Conservation (phyloP, 75 land plant genomes). For the Sequoia sempervirens region DNA sequence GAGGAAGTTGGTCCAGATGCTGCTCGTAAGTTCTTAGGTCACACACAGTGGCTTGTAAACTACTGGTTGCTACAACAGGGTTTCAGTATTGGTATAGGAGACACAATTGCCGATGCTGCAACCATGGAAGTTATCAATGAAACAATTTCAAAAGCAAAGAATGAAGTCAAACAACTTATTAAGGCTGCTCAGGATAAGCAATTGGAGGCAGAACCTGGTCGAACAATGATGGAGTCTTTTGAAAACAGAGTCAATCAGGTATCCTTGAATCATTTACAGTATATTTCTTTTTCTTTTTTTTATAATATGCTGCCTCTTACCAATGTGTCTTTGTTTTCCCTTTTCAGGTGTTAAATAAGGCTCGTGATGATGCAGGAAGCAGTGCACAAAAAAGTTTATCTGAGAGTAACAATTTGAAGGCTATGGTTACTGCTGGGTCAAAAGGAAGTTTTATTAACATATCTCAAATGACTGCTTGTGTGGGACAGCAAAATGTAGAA, state of each 20-base stretch:
- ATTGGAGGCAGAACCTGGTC: constrained; percentile 94
- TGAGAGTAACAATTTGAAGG: constrained; percentile 96
- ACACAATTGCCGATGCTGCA: constrained; percentile 94
- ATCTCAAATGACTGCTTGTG: constrained; percentile 99
- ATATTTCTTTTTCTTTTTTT: neutral
- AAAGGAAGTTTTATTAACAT: constrained; percentile 99
- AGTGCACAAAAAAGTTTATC: constrained; percentile 92
- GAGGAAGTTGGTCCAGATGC: constrained; percentile 99
- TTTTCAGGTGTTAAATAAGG: constrained; percentile 82
- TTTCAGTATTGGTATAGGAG: constrained; percentile 98
- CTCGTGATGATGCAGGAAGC: constrained; percentile 98
- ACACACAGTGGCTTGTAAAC: constrained; percentile 98
- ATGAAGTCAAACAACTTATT: constrained; percentile 89
- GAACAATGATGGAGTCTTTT: constrained; percentile 96
- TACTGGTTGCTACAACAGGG: constrained; percentile 96
- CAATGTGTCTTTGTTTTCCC: neutral
- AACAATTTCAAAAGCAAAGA: constrained; percentile 83
- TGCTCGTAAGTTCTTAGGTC: constrained; percentile 95
- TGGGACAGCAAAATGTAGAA: constrained; percentile 99
- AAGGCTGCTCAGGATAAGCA: constrained; percentile 69
- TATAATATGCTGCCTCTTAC: neutral
- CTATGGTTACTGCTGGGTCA: constrained; percentile 99
- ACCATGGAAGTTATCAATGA: constrained; percentile 97
- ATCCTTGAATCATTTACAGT: neutral
- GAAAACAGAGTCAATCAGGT: constrained; percentile 98